Conservation (phyloP, 169 alveolate genomes). For the Sarcocystis neurona region DNA sequence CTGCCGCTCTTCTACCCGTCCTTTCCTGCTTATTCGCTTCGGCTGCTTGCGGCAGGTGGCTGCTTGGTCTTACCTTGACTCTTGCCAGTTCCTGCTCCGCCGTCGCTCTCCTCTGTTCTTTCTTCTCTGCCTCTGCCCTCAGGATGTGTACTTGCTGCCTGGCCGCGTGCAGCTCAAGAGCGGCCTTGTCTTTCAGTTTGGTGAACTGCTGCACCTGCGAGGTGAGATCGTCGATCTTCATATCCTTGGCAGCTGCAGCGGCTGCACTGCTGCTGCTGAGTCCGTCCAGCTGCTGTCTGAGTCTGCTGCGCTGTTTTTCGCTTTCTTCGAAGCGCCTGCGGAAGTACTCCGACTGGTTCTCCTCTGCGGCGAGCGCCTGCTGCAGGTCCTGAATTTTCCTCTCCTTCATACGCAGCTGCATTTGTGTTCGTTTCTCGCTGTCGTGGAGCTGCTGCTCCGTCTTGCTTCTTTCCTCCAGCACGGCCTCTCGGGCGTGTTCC, state of each 20-base stretch:
- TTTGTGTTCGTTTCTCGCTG: slow-evolving; percentile 37
- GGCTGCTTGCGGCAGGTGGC: too few species aligned
- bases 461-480: slow-evolving; percentile 1
- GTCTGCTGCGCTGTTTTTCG: slow-evolving; percentile 17
- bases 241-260: neutral
- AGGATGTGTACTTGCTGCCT: neutral
- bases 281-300: slow-evolving; percentile 35
- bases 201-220: neutral
- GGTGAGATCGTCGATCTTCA: slow-evolving; percentile 14
- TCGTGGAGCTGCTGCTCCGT: slow-evolving; percentile 42
- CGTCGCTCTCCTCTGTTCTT: slow-evolving; percentile 20
- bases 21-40: too few species aligned
- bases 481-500: slow-evolving; percentile 35
- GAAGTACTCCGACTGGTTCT: slow-evolving; percentile 26
- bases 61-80: slow-evolving; percentile 13
- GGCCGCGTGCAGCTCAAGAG: slow-evolving; percentile 13
- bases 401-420: slow-evolving; percentile 40
- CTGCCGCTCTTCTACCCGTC: neutral
- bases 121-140: neutral
- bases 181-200: slow-evolving; percentile 1
- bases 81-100: slow-evolving; percentile 8
- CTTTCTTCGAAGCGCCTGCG: slow-evolving; percentile 27
- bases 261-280: neutral
- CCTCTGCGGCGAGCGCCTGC: slow-evolving; percentile 57
- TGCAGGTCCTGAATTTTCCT: slow-evolving; percentile 51